Evolutionary conservation across 2,329 filamentous ascomycete genomes (phyloP), one percentile per base, ranked within the genome.

Genomic region (Paecilomyces dactylethromorphus): DNA sequence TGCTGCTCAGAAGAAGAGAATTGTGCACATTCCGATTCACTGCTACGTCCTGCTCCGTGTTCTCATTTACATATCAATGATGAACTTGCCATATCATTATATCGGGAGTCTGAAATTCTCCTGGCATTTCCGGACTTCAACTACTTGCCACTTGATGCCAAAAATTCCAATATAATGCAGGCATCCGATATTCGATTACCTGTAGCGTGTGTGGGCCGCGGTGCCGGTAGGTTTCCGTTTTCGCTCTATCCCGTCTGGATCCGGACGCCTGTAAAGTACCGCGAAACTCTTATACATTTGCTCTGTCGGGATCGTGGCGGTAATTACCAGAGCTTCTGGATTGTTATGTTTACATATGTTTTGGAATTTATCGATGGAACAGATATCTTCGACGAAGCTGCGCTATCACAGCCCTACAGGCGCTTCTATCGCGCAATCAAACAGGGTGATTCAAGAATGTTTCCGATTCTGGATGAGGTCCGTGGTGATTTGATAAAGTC

Each of bases 341-440:
- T 66, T 59, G 56, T 59, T 26, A 59, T 65, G 29, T 57, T 67
- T 31, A 64, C 61, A 0, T 68, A 68, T 57, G 60, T 66, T 29
- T 3, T 64, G 10, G 65, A 64, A 57, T 68, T 59, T 50, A 58
- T 66, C 54, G 62, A 65, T 58, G 62, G 55, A 58, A 63, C 54
- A 26, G 60, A 55, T 51, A 18, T 65, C 21, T 54, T 67, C n/a
- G 31, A 66, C 49, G 61, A 63, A 53, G 56, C 61, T 56, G 32
- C 24, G 15, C 53, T 68, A 12, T 53, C 54, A 33, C 57, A 64
- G n/a, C 57, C 7, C 15, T 64, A 64, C 53, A 58, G 53, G 32
- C 39, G 21, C 45, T 64, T 65, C 24, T 67, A 65, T 55, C 55
- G 58, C 52, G 63, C 63, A 6, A 18, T 63, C 7, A 64, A 64